phyloP scores from a whole-genome alignment of 164 flowering plant species.

The Magnolia sinica region DNA sequence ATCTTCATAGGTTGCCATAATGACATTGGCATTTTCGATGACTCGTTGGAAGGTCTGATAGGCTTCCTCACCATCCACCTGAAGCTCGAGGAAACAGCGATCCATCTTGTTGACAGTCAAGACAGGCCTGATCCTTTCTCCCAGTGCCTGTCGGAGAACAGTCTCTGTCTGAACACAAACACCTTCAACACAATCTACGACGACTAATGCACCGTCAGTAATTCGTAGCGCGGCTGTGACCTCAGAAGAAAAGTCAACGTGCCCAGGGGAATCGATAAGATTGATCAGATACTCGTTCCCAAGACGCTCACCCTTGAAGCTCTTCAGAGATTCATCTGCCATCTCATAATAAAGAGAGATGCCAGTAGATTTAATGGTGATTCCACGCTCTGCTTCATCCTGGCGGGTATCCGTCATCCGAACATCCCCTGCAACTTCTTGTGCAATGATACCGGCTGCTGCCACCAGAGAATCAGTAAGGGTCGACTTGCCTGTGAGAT shows the following conservation, averaged over 20 bases:
- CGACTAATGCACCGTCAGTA: conserved; percentile 31
- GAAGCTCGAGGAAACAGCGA: conserved; percentile 30
- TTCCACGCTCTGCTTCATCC: conserved; percentile 38
- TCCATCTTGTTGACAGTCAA: conserved; percentile 31
- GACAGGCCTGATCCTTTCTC: conserved; percentile 31
- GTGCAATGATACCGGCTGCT: conserved; percentile 49
- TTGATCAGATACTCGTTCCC: conserved; percentile 32
- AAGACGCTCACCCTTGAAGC: conserved; percentile 21
- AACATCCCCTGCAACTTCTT: conserved; percentile 51
- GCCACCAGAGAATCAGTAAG: conserved; percentile 56
- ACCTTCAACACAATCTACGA: conserved; percentile 32
- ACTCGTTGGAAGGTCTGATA: conserved; percentile 26
- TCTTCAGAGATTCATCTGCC: conserved; percentile 17
- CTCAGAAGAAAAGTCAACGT: conserved; percentile 30
- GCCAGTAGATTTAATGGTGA: conserved; percentile 29
- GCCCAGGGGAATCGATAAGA: conserved; percentile 36
- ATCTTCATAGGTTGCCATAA: conserved; percentile 29
- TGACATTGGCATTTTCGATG: conserved; percentile 30
- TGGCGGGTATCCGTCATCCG: conserved; percentile 34
- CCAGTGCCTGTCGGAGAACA: conserved; percentile 28
- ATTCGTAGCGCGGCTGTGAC: conserved; percentile 28
- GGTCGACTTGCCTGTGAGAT: conserved; percentile 48
- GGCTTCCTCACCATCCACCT: conserved; percentile 32
- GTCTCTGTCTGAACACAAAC: conserved; percentile 33
- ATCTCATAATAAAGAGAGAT: conserved; percentile 29